phyloP scores from a whole-genome alignment of 192 early-diverging fungal genomes.

The Mortierella hygrophila region DNA sequence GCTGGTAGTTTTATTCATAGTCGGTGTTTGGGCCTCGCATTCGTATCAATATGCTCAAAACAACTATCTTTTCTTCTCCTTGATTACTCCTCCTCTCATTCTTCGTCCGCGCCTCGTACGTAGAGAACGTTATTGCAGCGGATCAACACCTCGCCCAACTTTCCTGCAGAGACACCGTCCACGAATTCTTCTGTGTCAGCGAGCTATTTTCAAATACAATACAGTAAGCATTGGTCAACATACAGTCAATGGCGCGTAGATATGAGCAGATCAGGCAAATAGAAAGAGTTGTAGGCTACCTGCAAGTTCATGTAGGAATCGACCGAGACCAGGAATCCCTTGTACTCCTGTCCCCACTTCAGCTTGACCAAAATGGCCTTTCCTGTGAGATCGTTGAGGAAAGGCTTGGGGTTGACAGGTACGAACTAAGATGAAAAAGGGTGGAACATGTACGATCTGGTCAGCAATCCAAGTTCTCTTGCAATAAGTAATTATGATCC shows the following conservation, averaged over 20 bases:
- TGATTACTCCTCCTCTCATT: constrained; percentile 12
- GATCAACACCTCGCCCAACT: constrained; percentile 94
- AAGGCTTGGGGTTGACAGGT: constrained; percentile 98
- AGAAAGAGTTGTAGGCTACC: constrained; percentile 59
- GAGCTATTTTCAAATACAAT: constrained; percentile 66
- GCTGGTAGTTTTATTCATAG: not conserved
- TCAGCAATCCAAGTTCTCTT: not conserved
- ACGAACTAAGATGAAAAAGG: constrained; percentile 68
- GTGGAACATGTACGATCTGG: not conserved
- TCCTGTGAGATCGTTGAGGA: constrained; percentile 92
- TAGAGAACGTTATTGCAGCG: constrained; percentile 91
- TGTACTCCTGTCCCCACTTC: constrained; percentile 99
- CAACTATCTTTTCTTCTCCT: not conserved
- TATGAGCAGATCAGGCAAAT: not conserved
- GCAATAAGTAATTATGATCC: not conserved
- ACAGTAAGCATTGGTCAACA: not conserved
- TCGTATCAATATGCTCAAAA: not conserved
- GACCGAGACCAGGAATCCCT: constrained; percentile 88
- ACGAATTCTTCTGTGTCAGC: constrained; percentile 95
- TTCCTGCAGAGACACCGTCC: constrained; percentile 90
- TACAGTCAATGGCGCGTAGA: not conserved
- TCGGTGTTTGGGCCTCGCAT: not conserved
- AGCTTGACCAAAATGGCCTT: constrained; percentile 93
- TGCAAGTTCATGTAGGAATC: constrained; percentile 99
- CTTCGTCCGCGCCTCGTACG: constrained; percentile 77